A percentile compares a stretch with the other conserved stretches of the same genome.
Conservation (phyloP, 768 basidiomycete genomes). For the Agrocybe praecox region DNA sequence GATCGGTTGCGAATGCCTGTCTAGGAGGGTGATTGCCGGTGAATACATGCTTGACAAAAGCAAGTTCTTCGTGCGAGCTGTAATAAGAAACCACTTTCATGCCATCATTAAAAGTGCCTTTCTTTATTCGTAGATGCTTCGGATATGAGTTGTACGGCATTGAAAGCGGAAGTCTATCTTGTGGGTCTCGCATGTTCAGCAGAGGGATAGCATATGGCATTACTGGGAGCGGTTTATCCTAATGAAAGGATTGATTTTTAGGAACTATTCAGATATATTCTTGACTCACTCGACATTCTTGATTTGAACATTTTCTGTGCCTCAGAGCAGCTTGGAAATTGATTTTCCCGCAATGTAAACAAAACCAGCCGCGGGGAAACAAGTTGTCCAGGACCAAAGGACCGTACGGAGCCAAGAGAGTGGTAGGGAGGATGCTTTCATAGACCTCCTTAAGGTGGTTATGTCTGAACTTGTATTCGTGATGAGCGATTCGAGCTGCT, state of each 20-base stretch:
- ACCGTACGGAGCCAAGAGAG: conserved; percentile 30
- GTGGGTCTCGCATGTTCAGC: conserved; percentile 34
- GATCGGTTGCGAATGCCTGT: conserved; percentile 37
- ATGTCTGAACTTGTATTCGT: conserved; percentile 26
- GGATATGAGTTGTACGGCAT: conserved; percentile 34
- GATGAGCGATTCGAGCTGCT: conserved; percentile 19
- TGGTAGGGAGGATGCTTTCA: conserved; percentile 28
- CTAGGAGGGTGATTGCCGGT: conserved; percentile 44
- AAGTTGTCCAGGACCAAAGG: conserved; percentile 28
- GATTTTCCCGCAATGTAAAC: conserved; percentile 46
- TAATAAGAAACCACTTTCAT: conserved; percentile 35
- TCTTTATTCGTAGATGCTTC: conserved; percentile 10
- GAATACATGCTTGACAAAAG: conserved; percentile 45
- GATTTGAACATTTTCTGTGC: conserved; percentile 46
- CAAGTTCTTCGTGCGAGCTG: neutral
- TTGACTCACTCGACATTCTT: conserved; percentile 38
- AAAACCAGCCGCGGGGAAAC: conserved; percentile 53
- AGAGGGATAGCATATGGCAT: conserved; percentile 30
- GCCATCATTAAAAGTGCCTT: conserved; percentile 29
- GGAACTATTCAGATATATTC: neutral
- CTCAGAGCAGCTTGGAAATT: conserved; percentile 49
- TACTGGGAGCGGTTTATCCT: conserved; percentile 17
- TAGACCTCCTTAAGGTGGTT: conserved; percentile 22
- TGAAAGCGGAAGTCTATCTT: conserved; percentile 30
- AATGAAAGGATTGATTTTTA: neutral